Base-by-base conservation (phyloP, 2,329 filamentous ascomycete genomes). In the Fusarium sp. region DNA sequence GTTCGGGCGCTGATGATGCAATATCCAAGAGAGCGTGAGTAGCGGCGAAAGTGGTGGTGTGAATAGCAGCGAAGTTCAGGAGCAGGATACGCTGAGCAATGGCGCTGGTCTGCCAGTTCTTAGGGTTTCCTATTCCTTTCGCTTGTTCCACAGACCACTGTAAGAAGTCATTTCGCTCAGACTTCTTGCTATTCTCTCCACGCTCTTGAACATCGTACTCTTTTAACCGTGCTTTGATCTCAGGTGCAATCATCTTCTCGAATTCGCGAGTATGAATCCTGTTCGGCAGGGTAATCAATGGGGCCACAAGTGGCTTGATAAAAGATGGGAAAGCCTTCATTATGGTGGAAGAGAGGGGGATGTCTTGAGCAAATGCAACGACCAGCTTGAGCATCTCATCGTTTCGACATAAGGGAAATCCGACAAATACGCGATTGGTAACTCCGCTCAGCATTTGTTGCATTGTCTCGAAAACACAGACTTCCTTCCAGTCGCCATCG, bases 141-240 rank as follows among this genome's bases (percentile, higher is more conserved):
- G 58, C 58, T 7, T 62, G 58, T 3, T 62, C 33, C 5, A 62
- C 61, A 1, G 35, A 6, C 58, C 58, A 62, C 6, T 62, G 40
- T 0, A 62, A 6, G 7, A 37, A 62, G 15, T 62, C 58, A 1
- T 62, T 46, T 3, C 41, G 35, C 4, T 32, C 17, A 0, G 56
- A 54, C 9, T 44, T 43, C 1, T 2, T 7, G 17, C 11, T 22
- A 4, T 4, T 20, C 1, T 8, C 35, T 9, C 17, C 35, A 8
- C 40, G 8, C 1, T 37, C 33, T 24, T 28, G 40, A 1, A 15
- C 10, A 14, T 61, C 47, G 14, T 62, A 62, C 3, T 62, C 47
- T 7, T 13, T 20, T 6, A 62, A 14, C 1, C 58, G 47, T 10
- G 33, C 22, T 3, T 62, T 33, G 6, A 62, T 62, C 11, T 62